A percentile compares a stretch with the other conserved stretches of the same genome.
Evolutionary conservation across 1,139 yeast species (phyloP).

Genomic region (Debaryomyces robertsiae): DNA sequence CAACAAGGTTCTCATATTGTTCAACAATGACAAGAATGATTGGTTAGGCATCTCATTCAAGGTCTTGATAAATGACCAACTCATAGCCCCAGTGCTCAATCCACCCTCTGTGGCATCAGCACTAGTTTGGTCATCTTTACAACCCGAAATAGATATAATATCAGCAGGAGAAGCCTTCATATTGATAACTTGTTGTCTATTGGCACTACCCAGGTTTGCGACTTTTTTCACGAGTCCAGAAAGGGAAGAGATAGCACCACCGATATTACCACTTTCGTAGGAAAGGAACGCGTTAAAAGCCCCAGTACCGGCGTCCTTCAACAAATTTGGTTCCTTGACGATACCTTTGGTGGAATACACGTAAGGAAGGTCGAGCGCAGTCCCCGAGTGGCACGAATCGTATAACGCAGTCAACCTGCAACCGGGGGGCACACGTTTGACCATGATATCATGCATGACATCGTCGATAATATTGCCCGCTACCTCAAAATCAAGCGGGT

Average conservation of each 20-base stretch:
- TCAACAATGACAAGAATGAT: constrained; percentile 73
- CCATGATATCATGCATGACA: constrained; percentile 80
- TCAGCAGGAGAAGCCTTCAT: constrained; percentile 86
- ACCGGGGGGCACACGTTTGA: constrained; percentile 75
- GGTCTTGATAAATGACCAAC: constrained; percentile 82
- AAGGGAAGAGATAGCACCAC: constrained; percentile 49
- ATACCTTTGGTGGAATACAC: constrained; percentile 90
- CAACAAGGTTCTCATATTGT: constrained; percentile 75
- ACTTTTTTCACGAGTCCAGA: constrained; percentile 53
- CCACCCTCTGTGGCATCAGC: constrained; percentile 87
- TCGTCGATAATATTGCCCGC: constrained; percentile 83
- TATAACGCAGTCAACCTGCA: constrained; percentile 85
- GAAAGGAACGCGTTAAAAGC: constrained; percentile 70
- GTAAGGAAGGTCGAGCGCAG: constrained; percentile 86
- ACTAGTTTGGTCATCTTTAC: constrained; percentile 79
- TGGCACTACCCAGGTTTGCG: constrained; percentile 27
- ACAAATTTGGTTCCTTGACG: constrained; percentile 83
- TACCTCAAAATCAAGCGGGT: constrained; percentile 82
- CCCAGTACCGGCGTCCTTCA: constrained; percentile 82
- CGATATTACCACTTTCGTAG: constrained; percentile 70
- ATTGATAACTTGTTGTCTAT: constrained; percentile 37
- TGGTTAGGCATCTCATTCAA: constrained; percentile 70
- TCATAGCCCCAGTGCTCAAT: constrained; percentile 89
- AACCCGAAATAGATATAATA: constrained; percentile 83
- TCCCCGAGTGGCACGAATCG: constrained; percentile 94